A percentile compares a stretch with the other conserved stretches of the same genome.
These are phyloP conservation scores for Syzygium grande DNA, from an alignment of 345 rosid species.

Conservation along the genomic window DNA sequence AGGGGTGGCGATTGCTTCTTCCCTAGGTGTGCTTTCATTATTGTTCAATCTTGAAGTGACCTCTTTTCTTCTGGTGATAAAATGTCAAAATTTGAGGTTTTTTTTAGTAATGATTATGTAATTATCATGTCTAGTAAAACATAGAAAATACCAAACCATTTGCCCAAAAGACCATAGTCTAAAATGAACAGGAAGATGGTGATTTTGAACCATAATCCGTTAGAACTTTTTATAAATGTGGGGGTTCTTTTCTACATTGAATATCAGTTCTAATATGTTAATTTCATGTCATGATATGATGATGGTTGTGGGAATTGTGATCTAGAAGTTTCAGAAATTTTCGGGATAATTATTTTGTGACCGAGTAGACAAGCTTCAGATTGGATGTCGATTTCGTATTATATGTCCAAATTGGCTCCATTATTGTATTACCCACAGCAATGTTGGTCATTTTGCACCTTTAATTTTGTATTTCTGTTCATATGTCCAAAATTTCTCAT, in stretches of 20 bases:
- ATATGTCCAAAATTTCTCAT: no score
- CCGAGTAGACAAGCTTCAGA: background rate
- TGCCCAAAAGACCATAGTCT: background rate
- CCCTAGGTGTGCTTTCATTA: background rate
- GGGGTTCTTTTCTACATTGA: background rate
- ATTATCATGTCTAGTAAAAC: background rate
- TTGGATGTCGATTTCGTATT: background rate
- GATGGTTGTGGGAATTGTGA: background rate
- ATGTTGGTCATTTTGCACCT: no score
- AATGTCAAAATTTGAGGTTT: background rate
- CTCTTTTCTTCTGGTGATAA: background rate
- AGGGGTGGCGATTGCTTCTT: background rate
- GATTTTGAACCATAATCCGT: background rate
- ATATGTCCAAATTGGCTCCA: background rate
- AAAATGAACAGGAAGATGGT: background rate
- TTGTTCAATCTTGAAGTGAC: background rate
- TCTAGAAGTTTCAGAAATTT: no score
- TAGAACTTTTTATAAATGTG: background rate
- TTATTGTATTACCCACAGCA: background rate
- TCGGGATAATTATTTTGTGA: background rate
- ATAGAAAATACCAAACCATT: no score
- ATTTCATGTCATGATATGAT: no score
- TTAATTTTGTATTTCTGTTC: no score
- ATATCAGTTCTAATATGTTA: no score
- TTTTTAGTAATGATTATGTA: no score